A percentile compares a stretch with the other conserved stretches of the same genome.
These are phyloP conservation scores for Tausonia pullulans DNA, from an alignment of 1,284 basidiomycete genomes.

Conservation along the genomic window DNA sequence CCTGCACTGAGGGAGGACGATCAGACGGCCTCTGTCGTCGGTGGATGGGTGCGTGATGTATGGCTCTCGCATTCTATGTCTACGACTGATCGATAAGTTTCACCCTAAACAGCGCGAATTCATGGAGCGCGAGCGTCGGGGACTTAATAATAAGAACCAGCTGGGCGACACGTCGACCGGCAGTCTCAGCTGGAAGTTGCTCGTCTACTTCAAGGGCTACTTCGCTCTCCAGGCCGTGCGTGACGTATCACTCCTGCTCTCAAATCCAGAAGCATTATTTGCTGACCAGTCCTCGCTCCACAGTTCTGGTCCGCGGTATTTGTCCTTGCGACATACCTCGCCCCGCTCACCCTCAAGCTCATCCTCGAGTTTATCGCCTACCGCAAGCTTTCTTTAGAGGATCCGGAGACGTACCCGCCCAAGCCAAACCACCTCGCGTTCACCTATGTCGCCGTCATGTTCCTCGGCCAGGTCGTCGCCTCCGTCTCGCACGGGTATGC, in stretches of 20 bases:
- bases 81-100: too few relatives aligned
- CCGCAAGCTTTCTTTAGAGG: slow-evolving; percentile 20
- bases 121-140: slow-evolving; percentile 21
- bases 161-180: slow-evolving; percentile 19
- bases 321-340: slow-evolving; percentile 37
- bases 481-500: slow-evolving; percentile 35
- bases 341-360: slow-evolving; percentile 40
- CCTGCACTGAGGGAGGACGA: slow-evolving; percentile 43
- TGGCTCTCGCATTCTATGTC: too few relatives aligned
- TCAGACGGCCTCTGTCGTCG: slow-evolving; percentile 35
- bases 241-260: not conserved
- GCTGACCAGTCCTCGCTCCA: slow-evolving; percentile 19
- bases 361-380: slow-evolving; percentile 38
- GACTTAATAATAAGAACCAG: slow-evolving; percentile 20
- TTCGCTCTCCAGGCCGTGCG: slow-evolving; percentile 20
- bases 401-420: slow-evolving; percentile 25
- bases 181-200: slow-evolving; percentile 32
- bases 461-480: slow-evolving; percentile 35
- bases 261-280: slow-evolving; percentile 5
- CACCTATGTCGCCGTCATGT: slow-evolving; percentile 41
- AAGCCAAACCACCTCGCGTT: slow-evolving; percentile 40
- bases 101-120: slow-evolving; percentile 21
- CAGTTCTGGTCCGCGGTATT: slow-evolving; percentile 37
- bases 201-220: slow-evolving; percentile 32
- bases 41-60: slow-evolving; percentile 25